A percentile compares a stretch with the other conserved stretches of the same genome.
These are phyloP conservation scores for Linnemannia hyalina DNA, from an alignment of 192 early-diverging fungal genomes.

Conservation along the genomic window DNA sequence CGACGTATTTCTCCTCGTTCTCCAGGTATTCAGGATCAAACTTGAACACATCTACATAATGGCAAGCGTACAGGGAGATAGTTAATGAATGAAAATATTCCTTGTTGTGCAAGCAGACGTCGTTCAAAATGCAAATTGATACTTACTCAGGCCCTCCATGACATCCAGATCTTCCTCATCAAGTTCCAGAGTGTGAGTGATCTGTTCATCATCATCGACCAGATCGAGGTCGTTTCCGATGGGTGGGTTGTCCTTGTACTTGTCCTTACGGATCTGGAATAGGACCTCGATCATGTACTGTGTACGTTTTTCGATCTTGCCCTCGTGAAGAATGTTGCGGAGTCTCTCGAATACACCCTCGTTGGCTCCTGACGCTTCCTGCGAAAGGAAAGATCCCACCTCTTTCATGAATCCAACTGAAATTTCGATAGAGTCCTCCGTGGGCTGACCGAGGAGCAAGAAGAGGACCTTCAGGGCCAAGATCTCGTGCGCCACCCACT, in stretches of 20 bases:
- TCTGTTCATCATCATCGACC: constrained; percentile 96
- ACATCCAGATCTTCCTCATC: constrained; percentile 88
- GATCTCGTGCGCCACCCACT: constrained; percentile 89
- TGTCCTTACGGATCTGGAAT: constrained; percentile 94
- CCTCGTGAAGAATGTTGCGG: constrained; percentile 93
- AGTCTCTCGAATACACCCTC: constrained; percentile 94
- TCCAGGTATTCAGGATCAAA: constrained; percentile 82
- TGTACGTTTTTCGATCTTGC: constrained; percentile 92
- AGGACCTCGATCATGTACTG: constrained; percentile 99
- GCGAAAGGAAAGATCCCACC: constrained; percentile 86
- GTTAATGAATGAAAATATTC: neutral
- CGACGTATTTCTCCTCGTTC: constrained; percentile 87
- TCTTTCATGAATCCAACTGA: constrained; percentile 95
- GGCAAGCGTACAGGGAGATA: neutral
- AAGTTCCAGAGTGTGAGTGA: constrained; percentile 86
- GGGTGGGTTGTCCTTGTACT: constrained; percentile 90
- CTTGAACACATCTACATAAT: constrained; percentile 75
- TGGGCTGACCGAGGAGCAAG: constrained; percentile 86
- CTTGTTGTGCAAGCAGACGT: neutral
- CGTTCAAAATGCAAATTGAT: neutral
- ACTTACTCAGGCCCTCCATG: constrained; percentile 82
- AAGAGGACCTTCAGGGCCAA: constrained; percentile 88
- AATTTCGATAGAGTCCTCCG: constrained; percentile 96
- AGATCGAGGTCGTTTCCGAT: constrained; percentile 86
- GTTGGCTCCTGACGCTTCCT: constrained; percentile 79